phyloP scores from a whole-genome alignment of 1,139 yeast genomes.

The Zygosaccharomyces pseudobailii region DNA sequence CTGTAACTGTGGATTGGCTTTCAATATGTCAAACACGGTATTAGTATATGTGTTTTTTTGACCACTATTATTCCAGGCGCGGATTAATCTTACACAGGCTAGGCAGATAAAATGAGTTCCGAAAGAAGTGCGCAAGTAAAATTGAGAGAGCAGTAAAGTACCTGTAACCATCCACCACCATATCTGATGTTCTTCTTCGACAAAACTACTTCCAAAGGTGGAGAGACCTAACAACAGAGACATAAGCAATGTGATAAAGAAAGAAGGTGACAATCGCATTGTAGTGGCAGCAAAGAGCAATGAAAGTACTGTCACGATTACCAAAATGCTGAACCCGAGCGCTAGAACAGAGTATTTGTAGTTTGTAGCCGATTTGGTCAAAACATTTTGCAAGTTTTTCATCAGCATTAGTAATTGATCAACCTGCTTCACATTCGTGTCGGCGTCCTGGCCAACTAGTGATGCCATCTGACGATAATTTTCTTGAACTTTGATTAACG shows the following conservation, averaged over 20 bases:
- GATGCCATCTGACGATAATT: slow-evolving; percentile 59
- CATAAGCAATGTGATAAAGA: slow-evolving; percentile 15
- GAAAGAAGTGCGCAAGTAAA: slow-evolving; percentile 5
- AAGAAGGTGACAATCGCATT: slow-evolving; percentile 3
- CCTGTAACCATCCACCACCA: slow-evolving; percentile 74
- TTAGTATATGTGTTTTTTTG: slow-evolving; percentile 61
- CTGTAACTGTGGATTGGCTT: slow-evolving; percentile 34
- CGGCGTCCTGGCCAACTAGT: slow-evolving; percentile 6
- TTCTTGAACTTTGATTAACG: slow-evolving; percentile 43
- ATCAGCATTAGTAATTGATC: slow-evolving; percentile 41
- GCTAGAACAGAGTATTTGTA: slow-evolving; percentile 54
- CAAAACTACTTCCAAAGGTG: slow-evolving; percentile 80
- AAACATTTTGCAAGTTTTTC: slow-evolving; percentile 45
- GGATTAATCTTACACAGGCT: slow-evolving; percentile 51
- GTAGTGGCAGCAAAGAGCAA: neutral
- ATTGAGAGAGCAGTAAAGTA: slow-evolving; percentile 9
- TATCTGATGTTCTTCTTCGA: slow-evolving; percentile 95
- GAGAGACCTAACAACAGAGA: slow-evolving; percentile 38
- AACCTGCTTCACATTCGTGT: slow-evolving; percentile 14
- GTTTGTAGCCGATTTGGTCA: slow-evolving; percentile 68
- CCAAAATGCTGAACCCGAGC: slow-evolving; percentile 42
- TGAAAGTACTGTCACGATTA: slow-evolving; percentile 32
- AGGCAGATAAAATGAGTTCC: slow-evolving; percentile 35
- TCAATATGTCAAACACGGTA: slow-evolving; percentile 39
- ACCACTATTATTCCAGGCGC: slow-evolving; percentile 89